phyloP scores from a whole-genome alignment of 257 asterid species.

The Galeopsis tetrahit region DNA sequence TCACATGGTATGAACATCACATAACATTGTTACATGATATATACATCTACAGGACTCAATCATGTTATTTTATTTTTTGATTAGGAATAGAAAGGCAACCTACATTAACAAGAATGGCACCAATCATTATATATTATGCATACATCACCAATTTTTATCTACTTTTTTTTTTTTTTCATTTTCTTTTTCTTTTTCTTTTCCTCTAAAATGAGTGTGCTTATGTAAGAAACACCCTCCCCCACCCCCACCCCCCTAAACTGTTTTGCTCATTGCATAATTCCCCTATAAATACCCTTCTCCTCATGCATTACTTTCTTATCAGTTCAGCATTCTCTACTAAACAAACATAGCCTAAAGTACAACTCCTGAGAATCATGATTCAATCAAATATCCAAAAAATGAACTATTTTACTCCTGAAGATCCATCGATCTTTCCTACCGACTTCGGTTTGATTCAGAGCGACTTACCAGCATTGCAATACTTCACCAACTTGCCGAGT shows the following conservation, averaged over 20 bases:
- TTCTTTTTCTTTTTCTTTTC: conserved; percentile 20
- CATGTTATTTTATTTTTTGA: conserved; percentile 19
- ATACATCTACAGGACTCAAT: conserved; percentile 31
- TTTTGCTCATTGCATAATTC: conserved; percentile 34
- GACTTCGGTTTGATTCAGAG: conserved; percentile 48
- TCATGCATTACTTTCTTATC: conserved; percentile 48
- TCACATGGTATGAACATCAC: conserved; percentile 31
- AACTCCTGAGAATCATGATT: conserved; percentile 48
- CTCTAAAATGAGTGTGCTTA: conserved; percentile 39
- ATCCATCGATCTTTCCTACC: conserved; percentile 47
- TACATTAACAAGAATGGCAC: conserved; percentile 34
- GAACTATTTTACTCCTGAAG: conserved; percentile 52
- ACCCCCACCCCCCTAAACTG: conserved; percentile 36
- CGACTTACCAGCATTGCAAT: conserved; percentile 50
- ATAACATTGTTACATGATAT: conserved; percentile 32
- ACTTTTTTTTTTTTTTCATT: conserved; percentile 25
- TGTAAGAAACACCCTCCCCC: conserved; percentile 47
- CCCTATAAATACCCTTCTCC: conserved; percentile 64
- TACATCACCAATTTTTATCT: conserved; percentile 44
- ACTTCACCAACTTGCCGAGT: conserved; percentile 43
- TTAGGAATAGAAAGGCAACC: conserved; percentile 31
- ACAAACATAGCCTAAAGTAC: conserved; percentile 12
- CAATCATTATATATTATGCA: conserved; percentile 44
- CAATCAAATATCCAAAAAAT: conserved; percentile 55
- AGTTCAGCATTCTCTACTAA: conserved; percentile 33